Percentiles rank a stretch among this genome's conserved stretches.
Evolutionary conservation across 2,329 filamentous ascomycete species (phyloP).

Genomic region (Paecilomyces sp.): DNA sequence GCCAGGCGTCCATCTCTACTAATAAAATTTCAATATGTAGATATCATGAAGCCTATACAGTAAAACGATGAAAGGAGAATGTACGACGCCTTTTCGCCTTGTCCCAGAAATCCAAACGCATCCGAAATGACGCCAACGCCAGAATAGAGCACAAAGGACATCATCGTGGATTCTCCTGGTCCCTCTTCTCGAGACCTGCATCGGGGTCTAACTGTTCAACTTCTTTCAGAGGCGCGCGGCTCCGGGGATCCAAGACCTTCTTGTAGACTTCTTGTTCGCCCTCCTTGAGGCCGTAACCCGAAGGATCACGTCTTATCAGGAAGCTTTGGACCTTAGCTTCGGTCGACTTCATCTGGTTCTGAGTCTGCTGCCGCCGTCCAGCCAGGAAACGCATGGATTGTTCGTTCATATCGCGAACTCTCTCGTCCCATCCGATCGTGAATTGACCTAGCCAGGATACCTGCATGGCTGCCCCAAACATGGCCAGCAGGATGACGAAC

Average conservation of each 20-base stretch:
- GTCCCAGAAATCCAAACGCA: background rate
- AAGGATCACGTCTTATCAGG: constrained; percentile 62
- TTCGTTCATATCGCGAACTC: constrained; percentile 60
- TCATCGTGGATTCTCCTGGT: background rate
- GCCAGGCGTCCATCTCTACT: background rate
- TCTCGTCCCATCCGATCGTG: constrained; percentile 56
- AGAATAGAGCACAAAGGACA: background rate
- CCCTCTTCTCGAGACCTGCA: background rate
- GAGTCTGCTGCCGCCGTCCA: constrained; percentile 47
- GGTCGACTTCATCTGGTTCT: constrained; percentile 36
- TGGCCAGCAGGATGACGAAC: constrained; percentile 62
- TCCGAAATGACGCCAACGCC: too few relatives aligned
- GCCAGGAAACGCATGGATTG: constrained; percentile 51
- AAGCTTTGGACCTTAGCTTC: constrained; percentile 71
- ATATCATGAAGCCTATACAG: background rate
- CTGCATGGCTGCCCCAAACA: constrained; percentile 66
- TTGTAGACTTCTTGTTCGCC: constrained; percentile 37
- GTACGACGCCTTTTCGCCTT: background rate
- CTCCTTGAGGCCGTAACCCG: constrained; percentile 37
- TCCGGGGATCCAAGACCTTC: constrained; percentile 18
- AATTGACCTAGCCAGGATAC: constrained; percentile 60
- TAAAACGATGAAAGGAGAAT: background rate
- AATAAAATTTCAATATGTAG: background rate
- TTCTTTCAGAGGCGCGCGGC: background rate
- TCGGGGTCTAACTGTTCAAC: background rate